Conservation (phyloP, 768 basidiomycete species). For the Macrocybe gigantea region DNA sequence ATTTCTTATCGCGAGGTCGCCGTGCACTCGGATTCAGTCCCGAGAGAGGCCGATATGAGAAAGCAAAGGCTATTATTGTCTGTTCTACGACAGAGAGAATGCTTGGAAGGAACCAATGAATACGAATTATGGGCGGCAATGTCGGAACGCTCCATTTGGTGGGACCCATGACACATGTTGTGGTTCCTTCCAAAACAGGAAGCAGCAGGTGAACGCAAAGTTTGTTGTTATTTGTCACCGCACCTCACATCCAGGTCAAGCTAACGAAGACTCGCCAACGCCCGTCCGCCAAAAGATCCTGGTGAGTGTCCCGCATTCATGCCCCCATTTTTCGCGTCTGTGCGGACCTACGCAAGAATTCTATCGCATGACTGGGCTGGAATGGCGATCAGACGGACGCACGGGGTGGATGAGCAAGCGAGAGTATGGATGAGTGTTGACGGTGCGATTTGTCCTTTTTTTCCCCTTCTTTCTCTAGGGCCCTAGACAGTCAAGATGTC, state of each 20-base stretch:
- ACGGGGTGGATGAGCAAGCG: slow-evolving; percentile 51
- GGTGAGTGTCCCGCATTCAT: slow-evolving; percentile 46
- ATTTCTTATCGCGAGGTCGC: too few species aligned
- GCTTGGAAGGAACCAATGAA: too few species aligned
- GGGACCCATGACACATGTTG: neutral
- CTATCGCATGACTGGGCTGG: slow-evolving; percentile 15
- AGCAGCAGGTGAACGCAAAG: slow-evolving; percentile 6
- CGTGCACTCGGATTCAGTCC: too few species aligned
- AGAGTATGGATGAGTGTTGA: slow-evolving; percentile 39
- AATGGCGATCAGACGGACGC: slow-evolving; percentile 19
- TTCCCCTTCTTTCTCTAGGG: slow-evolving; percentile 12
- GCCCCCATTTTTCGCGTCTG: slow-evolving; percentile 21
- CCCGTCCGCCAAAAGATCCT: slow-evolving; percentile 56
- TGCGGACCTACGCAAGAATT: slow-evolving; percentile 16
- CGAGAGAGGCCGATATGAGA: too few species aligned
- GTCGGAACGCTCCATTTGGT: too few species aligned
- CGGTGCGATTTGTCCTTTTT: slow-evolving; percentile 20
- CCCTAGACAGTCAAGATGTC: slow-evolving; percentile 58
- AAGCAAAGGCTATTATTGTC: too few species aligned
- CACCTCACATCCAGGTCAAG: too few species aligned
- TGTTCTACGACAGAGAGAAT: too few species aligned
- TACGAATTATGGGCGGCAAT: too few species aligned
- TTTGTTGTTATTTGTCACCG: slow-evolving; percentile 8
- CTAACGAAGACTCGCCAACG: slow-evolving; percentile 26
- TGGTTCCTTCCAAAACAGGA: slow-evolving; percentile 14